Percentiles rank a stretch among this genome's conserved stretches.
These are phyloP conservation scores for Pulveroboletus sp. DNA, from an alignment of 1,284 basidiomycete genomes.

Conservation along the genomic window DNA sequence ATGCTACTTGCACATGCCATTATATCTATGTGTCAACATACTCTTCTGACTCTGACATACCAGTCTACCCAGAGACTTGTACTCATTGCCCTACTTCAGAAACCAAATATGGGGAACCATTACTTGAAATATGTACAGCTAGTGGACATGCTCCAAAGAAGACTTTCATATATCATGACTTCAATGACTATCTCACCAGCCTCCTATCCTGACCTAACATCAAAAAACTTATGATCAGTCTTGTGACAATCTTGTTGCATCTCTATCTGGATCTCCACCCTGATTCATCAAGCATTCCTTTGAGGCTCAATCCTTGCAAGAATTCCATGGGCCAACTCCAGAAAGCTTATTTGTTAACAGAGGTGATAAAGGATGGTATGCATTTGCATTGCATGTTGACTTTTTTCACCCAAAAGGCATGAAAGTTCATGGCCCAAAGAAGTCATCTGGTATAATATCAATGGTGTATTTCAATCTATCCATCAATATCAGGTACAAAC, in stretches of 20 bases:
- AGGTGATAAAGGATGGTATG: neutral
- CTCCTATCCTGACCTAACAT: neutral
- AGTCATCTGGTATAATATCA: neutral
- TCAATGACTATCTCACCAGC: constrained; percentile 2
- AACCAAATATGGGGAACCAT: neutral
- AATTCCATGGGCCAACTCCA: constrained; percentile 1
- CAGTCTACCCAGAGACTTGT: neutral
- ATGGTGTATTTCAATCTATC: constrained; percentile 8
- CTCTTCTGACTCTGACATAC: neutral
- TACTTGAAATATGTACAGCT: neutral
- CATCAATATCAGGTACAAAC: constrained; percentile 2
- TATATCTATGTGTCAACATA: constrained; percentile 13
- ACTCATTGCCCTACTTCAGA: constrained; percentile 1
- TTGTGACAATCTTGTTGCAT: neutral
- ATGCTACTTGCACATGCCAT: constrained; percentile 12
- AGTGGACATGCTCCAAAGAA: neutral
- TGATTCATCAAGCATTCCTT: constrained; percentile 9
- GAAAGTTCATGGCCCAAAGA: neutral
- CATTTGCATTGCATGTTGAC: neutral
- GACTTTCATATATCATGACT: neutral
- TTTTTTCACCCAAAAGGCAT: constrained; percentile 8
- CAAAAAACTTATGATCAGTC: neutral
- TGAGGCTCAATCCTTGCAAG: constrained; percentile 4
- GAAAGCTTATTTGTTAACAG: neutral
- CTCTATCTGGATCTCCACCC: neutral